Evolutionary conservation across 257 asterid species (phyloP).

Genomic region (Capsicum baccatum): DNA sequence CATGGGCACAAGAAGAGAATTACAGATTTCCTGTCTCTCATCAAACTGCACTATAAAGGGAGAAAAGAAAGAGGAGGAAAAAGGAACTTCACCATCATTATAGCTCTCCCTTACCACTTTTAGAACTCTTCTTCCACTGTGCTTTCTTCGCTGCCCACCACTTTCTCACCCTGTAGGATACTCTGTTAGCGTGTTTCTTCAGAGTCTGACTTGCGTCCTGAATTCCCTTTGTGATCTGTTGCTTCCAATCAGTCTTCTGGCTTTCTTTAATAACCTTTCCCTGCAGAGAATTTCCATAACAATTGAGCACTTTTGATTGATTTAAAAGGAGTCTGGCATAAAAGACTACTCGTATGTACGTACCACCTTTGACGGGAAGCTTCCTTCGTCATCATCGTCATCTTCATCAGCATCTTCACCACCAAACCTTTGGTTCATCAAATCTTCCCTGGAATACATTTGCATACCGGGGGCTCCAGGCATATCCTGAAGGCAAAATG

Average conservation of each 20-base stretch:
- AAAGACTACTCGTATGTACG: constrained; percentile 40
- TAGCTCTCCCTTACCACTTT: constrained; percentile 61
- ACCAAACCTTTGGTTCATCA: constrained; percentile 81
- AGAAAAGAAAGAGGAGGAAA: background rate
- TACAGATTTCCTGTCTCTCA: background rate
- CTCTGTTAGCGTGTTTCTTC: constrained; percentile 54
- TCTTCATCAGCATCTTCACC: constrained; percentile 71
- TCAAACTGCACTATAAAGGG: background rate
- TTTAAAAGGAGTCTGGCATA: background rate
- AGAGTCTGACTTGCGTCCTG: constrained; percentile 57
- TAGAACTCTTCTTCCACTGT: constrained; percentile 45
- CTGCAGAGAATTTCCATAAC: constrained; percentile 42
- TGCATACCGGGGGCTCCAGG: constrained; percentile 97
- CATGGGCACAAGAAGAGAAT: constrained; percentile 18
- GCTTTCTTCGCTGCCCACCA: constrained; percentile 74
- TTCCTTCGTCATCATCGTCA: constrained; percentile 65
- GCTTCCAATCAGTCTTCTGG: constrained; percentile 68
- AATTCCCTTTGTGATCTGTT: constrained; percentile 50
- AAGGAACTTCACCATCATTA: constrained; percentile 35
- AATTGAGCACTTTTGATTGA: background rate
- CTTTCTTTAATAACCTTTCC: constrained; percentile 61
- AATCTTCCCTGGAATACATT: constrained; percentile 93
- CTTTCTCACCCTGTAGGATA: constrained; percentile 51
- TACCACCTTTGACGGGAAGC: constrained; percentile 75
- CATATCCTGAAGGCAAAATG: constrained; percentile 61